Conservation (phyloP, 2,329 filamentous ascomycete species). For the Neonectria hederae region DNA sequence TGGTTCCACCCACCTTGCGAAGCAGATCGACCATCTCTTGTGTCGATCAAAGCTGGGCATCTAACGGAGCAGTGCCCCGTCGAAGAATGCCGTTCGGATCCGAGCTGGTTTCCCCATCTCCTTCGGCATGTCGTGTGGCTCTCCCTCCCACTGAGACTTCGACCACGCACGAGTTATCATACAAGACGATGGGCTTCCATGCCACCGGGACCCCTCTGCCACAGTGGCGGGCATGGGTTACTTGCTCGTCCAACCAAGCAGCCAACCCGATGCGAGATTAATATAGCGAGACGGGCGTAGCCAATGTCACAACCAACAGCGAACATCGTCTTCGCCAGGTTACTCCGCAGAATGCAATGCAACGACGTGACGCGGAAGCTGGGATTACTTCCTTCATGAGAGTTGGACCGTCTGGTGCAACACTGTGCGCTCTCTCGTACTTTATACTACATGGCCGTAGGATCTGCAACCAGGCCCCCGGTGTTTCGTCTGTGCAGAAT, state of each 20-base stretch:
- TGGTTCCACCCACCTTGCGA: constrained; percentile 3
- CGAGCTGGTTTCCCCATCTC: not conserved
- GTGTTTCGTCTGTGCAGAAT: constrained; percentile 22
- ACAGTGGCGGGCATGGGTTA: constrained; percentile 4
- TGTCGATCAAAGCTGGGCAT: constrained; percentile 10
- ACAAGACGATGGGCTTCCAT: constrained; percentile 8
- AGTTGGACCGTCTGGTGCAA: not conserved
- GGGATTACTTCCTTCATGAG: not conserved
- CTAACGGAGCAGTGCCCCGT: not conserved
- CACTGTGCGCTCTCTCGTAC: not conserved
- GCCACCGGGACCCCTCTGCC: constrained; percentile 3
- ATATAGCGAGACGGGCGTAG: constrained; percentile 12
- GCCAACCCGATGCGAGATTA: constrained; percentile 20
- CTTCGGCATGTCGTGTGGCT: too few relatives aligned
- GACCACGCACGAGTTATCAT: constrained; percentile 2
- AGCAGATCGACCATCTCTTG: not conserved
- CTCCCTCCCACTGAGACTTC: not conserved
- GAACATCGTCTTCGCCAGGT: constrained; percentile 3
- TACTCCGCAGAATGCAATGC: constrained; percentile 8
- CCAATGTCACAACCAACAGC: not conserved
- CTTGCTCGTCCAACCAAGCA: constrained; percentile 2
- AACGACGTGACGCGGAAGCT: constrained; percentile 6
- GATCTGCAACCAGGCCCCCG: not conserved
- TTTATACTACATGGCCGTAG: not conserved
- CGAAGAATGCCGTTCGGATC: not conserved